Percentiles rank a stretch among this genome's conserved stretches.
Conservation (phyloP, 2,329 filamentous ascomycete genomes). For the Thelonectria olida region DNA sequence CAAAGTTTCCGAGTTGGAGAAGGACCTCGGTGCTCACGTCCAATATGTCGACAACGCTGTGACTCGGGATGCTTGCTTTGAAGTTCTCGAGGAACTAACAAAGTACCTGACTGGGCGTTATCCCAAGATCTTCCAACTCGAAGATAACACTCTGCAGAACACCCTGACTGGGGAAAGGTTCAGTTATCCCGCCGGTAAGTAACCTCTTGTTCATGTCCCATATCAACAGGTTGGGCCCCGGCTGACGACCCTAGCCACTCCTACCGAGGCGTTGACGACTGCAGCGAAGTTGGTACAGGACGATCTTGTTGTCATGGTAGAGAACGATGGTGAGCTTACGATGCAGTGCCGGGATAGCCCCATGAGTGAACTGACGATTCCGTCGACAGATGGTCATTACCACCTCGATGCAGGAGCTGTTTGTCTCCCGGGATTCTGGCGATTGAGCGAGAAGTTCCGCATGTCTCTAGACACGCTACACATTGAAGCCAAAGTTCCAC, state of each 20-base stretch:
- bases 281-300: slow-evolving; percentile 30
- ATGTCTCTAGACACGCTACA: slow-evolving; percentile 33
- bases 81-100: slow-evolving; percentile 25
- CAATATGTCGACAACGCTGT: slow-evolving; percentile 27
- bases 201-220: rapidly evolving
- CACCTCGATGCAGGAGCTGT: slow-evolving; percentile 33
- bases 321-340: slow-evolving; percentile 19
- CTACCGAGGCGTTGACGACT: slow-evolving; percentile 26
- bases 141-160: neutral
- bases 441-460: slow-evolving; percentile 28
- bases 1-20: slow-evolving; percentile 28
- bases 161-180: slow-evolving; percentile 21
- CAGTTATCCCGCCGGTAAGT: slow-evolving; percentile 21
- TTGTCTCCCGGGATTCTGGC: slow-evolving; percentile 30
- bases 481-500: slow-evolving; percentile 30
- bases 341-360: no score
- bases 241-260: slow-evolving; percentile 5
- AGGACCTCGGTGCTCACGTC: slow-evolving; percentile 24
- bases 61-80: slow-evolving; percentile 28
- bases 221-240: rapidly evolving
- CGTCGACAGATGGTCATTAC: slow-evolving; percentile 18
- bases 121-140: slow-evolving; percentile 27
- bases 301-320: slow-evolving; percentile 27
- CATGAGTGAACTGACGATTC: neutral
- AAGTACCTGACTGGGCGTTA: slow-evolving; percentile 19